Evolutionary conservation across 2,329 filamentous ascomycete species (phyloP).

Genomic region (Monascus ruber): DNA sequence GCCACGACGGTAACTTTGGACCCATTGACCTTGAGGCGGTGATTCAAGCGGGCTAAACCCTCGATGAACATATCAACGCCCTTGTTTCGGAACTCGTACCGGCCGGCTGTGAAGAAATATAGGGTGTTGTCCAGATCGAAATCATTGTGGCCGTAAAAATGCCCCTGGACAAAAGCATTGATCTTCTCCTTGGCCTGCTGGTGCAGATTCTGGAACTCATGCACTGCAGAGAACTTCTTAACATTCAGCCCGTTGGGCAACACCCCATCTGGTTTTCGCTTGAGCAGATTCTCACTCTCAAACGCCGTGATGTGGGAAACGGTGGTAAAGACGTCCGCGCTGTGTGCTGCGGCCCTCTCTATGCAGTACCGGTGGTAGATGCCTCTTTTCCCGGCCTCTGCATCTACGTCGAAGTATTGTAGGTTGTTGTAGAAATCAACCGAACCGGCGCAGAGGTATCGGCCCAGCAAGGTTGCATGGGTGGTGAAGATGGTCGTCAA

Average conservation of each 20-base stretch:
- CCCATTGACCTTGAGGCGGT: conserved; percentile 71
- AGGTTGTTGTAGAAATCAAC: conserved; percentile 99
- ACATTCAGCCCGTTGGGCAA: conserved; percentile 95
- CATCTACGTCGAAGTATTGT: conserved; percentile 90
- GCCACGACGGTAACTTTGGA: conserved; percentile 92
- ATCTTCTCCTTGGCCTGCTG: conserved; percentile 96
- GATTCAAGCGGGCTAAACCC: conserved; percentile 85
- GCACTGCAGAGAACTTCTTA: conserved; percentile 94
- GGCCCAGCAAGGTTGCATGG: conserved; percentile 85
- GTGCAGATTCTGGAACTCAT: conserved; percentile 98
- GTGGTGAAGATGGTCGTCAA: conserved; percentile 98
- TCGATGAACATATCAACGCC: conserved; percentile 99
- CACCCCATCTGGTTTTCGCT: conserved; percentile 94
- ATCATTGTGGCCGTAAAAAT: conserved; percentile 97
- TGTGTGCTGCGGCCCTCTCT: conserved; percentile 82
- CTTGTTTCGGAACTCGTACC: conserved; percentile 97
- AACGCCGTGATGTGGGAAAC: conserved; percentile 98
- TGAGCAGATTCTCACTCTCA: conserved; percentile 92
- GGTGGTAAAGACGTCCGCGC: conserved; percentile 93
- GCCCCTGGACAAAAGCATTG: conserved; percentile 91
- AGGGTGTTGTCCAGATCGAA: conserved; percentile 94
- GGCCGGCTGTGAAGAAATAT: conserved; percentile 93
- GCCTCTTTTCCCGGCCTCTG: conserved; percentile 91
- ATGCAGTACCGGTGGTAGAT: conserved; percentile 99
- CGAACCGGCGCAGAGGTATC: conserved; percentile 92